Percentiles rank a stretch among this genome's conserved stretches.
These are phyloP conservation scores for Groenewaldozyma tartarivorans DNA, from an alignment of 805 yeast genomes.

Conservation along the genomic window DNA sequence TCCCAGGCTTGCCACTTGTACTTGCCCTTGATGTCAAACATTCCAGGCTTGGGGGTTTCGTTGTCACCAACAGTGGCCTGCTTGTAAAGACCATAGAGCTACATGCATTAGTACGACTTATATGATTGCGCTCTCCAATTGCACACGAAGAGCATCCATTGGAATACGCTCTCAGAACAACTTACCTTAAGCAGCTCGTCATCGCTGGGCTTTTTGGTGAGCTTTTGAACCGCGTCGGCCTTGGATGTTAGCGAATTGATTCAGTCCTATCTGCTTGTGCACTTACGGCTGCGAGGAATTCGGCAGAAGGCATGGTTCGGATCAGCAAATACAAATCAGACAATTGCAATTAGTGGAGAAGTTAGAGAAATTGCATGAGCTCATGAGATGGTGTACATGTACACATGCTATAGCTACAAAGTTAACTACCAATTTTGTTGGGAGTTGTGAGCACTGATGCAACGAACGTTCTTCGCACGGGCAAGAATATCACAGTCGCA, in stretches of 20 bases:
- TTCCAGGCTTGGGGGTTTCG: slow-evolving; percentile 76
- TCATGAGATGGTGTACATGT: no score
- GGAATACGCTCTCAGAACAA: neutral
- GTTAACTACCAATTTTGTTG: no score
- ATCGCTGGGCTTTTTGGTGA: slow-evolving; percentile 71
- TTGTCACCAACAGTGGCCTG: slow-evolving; percentile 98
- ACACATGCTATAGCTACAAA: no score
- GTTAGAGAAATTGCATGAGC: no score
- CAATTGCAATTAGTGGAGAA: no score
- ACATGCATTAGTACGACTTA: neutral
- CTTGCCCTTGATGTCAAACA: slow-evolving; percentile 88
- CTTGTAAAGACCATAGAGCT: slow-evolving; percentile 83
- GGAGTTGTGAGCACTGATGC: no score
- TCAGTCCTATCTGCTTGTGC: neutral
- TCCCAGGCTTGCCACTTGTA: slow-evolving; percentile 98
- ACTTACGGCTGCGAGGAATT: slow-evolving; percentile 28
- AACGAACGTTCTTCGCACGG: no score
- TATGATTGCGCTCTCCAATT: neutral
- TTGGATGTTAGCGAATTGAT: slow-evolving; percentile 18
- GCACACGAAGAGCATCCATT: neutral
- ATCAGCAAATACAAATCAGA: no score
- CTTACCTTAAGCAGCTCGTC: slow-evolving; percentile 64
- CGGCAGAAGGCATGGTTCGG: slow-evolving; percentile 30
- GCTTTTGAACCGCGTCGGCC: slow-evolving; percentile 74
- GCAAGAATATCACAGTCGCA: no score